Percentiles rank a stretch among this genome's conserved stretches.
Conservation (phyloP, 2,329 filamentous ascomycete genomes). For the Alternaria metachromatica region DNA sequence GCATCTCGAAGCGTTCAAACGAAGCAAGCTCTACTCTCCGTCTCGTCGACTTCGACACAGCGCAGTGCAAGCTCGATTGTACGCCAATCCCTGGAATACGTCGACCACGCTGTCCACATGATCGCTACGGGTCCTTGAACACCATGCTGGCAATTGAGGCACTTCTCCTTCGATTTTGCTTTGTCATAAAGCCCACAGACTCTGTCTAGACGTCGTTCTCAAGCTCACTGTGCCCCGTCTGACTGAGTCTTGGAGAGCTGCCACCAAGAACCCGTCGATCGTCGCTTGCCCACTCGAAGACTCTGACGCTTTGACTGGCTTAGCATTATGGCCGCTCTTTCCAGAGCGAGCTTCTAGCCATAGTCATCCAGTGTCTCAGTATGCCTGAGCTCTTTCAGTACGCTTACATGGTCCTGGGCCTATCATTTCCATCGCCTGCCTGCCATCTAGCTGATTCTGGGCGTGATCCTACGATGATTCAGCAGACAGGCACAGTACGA, state of each 20-base stretch:
- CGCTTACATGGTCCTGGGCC: not conserved
- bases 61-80: not conserved
- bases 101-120: too few species aligned
- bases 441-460: not conserved
- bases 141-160: not conserved
- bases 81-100: not conserved
- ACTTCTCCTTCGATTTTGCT: not conserved
- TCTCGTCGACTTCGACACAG: not conserved
- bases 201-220: not conserved
- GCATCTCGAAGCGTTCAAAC: not conserved
- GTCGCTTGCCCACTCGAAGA: not conserved
- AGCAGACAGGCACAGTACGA: not conserved
- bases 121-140: not conserved
- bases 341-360: not conserved
- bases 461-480: not conserved
- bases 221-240: not conserved
- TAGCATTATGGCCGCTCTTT: not conserved
- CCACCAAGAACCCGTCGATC: not conserved
- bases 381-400: not conserved
- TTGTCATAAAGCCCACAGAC: not conserved
- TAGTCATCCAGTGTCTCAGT: not conserved
- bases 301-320: not conserved
- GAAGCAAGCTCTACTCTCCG: not conserved
- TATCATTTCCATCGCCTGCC: not conserved
- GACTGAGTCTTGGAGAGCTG: not conserved